Base-by-base conservation (phyloP, 1,284 basidiomycete genomes). In the Ustilago trichophora region DNA sequence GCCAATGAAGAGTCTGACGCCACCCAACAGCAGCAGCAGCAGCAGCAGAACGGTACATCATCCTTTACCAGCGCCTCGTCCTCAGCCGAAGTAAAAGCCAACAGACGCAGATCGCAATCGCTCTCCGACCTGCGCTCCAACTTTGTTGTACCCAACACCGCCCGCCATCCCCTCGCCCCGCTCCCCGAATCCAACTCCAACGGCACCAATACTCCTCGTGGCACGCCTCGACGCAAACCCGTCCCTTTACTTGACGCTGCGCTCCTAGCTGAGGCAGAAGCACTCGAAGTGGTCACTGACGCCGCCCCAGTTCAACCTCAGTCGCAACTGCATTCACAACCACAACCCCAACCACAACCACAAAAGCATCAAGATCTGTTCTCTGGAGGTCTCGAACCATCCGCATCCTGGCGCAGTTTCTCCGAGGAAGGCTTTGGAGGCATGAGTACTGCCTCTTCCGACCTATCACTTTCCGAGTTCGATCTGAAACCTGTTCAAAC, bases 381-480 rank as follows among this genome's bases (percentile, higher is more conserved):
- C n/a, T 18, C 27, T 1, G 58, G 54, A 2, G 24, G 18, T 0
- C 29, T 62, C 16, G 50, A 68, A 32, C 58, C 57, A 7, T 54
- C 53, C 5, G n/a, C 49, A 0, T 56, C 57, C 2, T 70, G 67
- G 67, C 44, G 54, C 0, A 53, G 52, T 1, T 70, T 65, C 19
- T 62, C 62, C 2, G 54, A 65, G 27, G 50, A 60, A 57, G 67
- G 62, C 0, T 70, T 70, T 27, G 53, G 53, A 4, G 38, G 13
- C 6, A 59, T 59, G 44, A 52, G 47, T 12, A 64, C 52, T 12
- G 62, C 62, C 0, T 53, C 49, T 3, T 48, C 41, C 8, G 57
- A 62, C 2, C 53, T 70, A 3, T 38, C 45, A 4, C 25, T 72
- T 31, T 31, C 43, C 22, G 44, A 65, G 15, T 52, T 65, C 7